Conservation (phyloP, 345 rosid species). For the Stellera chamaejasme region DNA sequence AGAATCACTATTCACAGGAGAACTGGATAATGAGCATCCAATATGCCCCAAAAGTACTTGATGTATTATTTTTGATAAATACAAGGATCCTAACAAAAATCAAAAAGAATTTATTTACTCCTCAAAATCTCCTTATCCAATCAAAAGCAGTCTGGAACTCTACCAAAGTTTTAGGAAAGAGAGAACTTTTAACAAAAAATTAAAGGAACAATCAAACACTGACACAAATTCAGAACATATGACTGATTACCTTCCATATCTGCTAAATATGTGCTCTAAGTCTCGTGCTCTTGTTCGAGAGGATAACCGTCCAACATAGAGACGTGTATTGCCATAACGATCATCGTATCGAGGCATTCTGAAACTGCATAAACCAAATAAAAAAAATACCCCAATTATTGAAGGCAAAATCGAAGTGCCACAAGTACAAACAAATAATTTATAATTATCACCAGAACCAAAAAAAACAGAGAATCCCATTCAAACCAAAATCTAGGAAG, state of each 20-base stretch:
- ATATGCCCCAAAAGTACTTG: too few species aligned
- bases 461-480: too few species aligned
- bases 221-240: neutral
- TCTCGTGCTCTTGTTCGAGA: conserved; percentile 52
- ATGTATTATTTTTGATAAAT: too few species aligned
- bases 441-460: too few species aligned
- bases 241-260: conserved; percentile 48
- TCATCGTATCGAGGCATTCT: conserved; percentile 55
- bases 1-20: too few species aligned
- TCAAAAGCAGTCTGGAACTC: neutral
- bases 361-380: conserved; percentile 12
- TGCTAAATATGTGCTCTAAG: conserved; percentile 46
- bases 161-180: neutral
- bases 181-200: neutral
- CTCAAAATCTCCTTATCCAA: too few species aligned
- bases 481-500: too few species aligned
- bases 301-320: conserved; percentile 51
- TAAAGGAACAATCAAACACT: neutral
- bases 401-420: too few species aligned
- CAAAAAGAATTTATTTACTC: too few species aligned
- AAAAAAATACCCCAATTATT: neutral
- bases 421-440: too few species aligned
- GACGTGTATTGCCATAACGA: conserved; percentile 41
- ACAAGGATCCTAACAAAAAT: too few species aligned
- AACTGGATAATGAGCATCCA: too few species aligned